Conservation (phyloP, 192 early-diverging fungal genomes). For the Podila epigama region DNA sequence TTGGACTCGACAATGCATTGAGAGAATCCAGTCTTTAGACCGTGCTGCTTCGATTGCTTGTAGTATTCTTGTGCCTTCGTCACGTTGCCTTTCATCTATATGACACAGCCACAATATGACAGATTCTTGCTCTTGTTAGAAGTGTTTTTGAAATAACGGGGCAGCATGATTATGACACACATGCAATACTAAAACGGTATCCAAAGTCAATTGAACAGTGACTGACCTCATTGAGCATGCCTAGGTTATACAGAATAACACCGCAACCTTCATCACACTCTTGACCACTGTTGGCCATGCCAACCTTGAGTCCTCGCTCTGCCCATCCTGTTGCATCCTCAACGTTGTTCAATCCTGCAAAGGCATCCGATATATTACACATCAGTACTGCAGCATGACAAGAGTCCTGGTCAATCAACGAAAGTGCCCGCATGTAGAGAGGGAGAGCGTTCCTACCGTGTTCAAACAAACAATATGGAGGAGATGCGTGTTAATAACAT, state of each 20-base stretch:
- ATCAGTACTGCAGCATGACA: slow-evolving; percentile 64
- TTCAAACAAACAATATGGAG: not conserved
- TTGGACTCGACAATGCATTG: slow-evolving; percentile 53
- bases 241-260: slow-evolving; percentile 62
- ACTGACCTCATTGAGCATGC: slow-evolving; percentile 66
- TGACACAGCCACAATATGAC: too few species aligned
- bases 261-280: slow-evolving; percentile 62
- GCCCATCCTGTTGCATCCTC: slow-evolving; percentile 63
- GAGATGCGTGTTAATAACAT: too few species aligned
- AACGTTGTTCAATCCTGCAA: slow-evolving; percentile 55
- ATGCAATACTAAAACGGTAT: too few species aligned
- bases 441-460: slow-evolving; percentile 58
- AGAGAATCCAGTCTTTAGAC: slow-evolving; percentile 42
- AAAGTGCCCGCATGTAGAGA: slow-evolving; percentile 60
- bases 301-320: slow-evolving; percentile 56
- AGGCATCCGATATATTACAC: slow-evolving; percentile 64
- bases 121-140: too few species aligned
- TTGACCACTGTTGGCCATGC: slow-evolving; percentile 29
- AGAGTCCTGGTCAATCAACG: slow-evolving; percentile 44
- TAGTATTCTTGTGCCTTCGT: slow-evolving; percentile 50
- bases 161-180: too few species aligned
- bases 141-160: too few species aligned
- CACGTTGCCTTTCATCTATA: slow-evolving; percentile 54
- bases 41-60: slow-evolving; percentile 51
- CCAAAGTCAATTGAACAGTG: too few species aligned